Evolutionary conservation across 305 asterid species (phyloP).

Genomic region (Rubia tinctorum): DNA sequence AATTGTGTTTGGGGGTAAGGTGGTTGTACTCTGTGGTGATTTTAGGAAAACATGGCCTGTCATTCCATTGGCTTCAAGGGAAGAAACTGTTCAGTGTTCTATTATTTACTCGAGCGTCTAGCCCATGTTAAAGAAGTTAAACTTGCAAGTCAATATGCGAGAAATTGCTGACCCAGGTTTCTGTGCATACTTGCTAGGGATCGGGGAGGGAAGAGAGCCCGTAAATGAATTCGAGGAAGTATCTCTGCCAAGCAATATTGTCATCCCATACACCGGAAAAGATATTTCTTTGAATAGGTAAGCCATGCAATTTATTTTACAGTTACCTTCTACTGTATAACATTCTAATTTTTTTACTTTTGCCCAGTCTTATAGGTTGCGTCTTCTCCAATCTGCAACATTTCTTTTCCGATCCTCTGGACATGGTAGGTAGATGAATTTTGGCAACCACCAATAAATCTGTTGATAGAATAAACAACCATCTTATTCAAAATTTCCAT

Average conservation of each 20-base stretch:
- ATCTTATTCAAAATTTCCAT: not conserved
- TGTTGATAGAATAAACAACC: slow-evolving; percentile 16
- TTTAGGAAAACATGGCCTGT: not conserved
- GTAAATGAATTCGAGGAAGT: not conserved
- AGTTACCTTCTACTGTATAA: too few relatives aligned
- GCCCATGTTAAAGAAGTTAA: not conserved
- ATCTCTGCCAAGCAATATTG: not conserved
- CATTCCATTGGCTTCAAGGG: not conserved
- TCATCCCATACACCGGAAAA: not conserved
- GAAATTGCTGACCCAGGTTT: not conserved
- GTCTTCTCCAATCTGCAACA: not conserved
- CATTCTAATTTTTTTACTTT: too few relatives aligned
- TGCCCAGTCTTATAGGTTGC: not conserved
- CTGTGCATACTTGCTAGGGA: not conserved
- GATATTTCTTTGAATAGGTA: not conserved
- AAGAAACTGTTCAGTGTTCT: not conserved
- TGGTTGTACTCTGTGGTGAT: not conserved
- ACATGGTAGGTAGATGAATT: not conserved
- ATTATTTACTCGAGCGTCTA: not conserved
- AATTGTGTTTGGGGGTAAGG: not conserved
- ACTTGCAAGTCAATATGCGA: not conserved
- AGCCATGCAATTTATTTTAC: too few relatives aligned
- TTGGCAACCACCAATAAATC: not conserved
- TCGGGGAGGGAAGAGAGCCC: not conserved
- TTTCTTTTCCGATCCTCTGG: too few relatives aligned